phyloP scores from a whole-genome alignment of 345 rosid genomes.

The Rubroshorea leprosula region DNA sequence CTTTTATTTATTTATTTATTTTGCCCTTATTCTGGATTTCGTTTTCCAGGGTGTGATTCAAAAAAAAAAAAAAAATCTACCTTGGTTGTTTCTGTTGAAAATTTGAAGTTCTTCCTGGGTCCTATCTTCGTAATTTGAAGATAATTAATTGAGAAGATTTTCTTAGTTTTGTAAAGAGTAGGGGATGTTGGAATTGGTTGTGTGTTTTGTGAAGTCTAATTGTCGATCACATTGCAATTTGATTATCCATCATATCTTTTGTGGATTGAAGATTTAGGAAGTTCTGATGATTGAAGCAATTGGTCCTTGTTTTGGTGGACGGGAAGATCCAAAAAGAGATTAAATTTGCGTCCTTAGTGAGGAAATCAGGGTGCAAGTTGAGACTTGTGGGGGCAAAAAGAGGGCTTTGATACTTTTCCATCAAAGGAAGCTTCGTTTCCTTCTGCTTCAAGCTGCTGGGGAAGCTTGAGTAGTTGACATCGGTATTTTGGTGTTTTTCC shows the following conservation, averaged over 20 bases:
- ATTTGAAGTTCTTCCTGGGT: background rate
- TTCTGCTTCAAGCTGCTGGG: constrained; percentile 27
- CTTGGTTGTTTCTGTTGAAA: background rate
- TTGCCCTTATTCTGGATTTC: background rate
- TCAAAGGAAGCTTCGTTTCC: constrained; percentile 26
- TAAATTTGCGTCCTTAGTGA: constrained; percentile 14
- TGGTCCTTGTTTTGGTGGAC: constrained; percentile 27
- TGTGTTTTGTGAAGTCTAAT: too few relatives aligned
- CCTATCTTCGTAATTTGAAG: background rate
- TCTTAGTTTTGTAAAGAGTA: too few relatives aligned
- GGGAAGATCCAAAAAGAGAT: constrained; percentile 27
- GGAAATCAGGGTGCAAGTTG: constrained; percentile 23
- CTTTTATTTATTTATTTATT: background rate
- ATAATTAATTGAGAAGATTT: too few relatives aligned
- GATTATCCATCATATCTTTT: background rate
- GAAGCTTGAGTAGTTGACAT: constrained; percentile 22
- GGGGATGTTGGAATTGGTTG: too few relatives aligned
- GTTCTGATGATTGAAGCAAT: constrained; percentile 12
- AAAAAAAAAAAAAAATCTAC: background rate
- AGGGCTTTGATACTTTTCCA: constrained; percentile 36
- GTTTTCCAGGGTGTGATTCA: background rate
- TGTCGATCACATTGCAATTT: too few relatives aligned
- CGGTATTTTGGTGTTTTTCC: constrained; percentile 15
- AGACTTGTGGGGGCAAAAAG: constrained; percentile 24
- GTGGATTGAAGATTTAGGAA: constrained; percentile 7